Evolutionary conservation across 345 rosid species (phyloP), one percentile per base, ranked within the genome.

Genomic region (Moricandia arvensis): DNA sequence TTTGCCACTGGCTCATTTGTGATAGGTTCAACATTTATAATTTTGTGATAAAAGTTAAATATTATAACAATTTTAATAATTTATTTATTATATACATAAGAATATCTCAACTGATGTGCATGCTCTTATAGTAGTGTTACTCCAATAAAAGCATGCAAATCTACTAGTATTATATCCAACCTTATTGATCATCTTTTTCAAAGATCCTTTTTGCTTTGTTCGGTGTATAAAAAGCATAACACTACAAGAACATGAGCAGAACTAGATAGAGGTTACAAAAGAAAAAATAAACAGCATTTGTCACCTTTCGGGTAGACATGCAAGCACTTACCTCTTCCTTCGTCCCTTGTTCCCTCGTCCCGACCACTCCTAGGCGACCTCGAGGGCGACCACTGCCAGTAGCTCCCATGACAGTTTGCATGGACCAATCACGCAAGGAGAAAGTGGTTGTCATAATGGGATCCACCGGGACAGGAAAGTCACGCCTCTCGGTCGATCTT

Each of bases 391-490:
- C 43, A 33, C 8, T 15, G 18, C 54, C 80, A 6, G 59, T 47
- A 5, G 26, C 12, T 63, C 75, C 66, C 21, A 70, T 63, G 80
- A 64, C 76, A 8, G 30, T 78, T 30, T 72, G 76, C 73, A 78
- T 78, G 68, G 47, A 49, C 17, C 60, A 67, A 8, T 47, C 54
- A 53, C 38, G 10, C 30, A 86, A 82, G 67, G 87, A 88, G 16
- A 93, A 89, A 86, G 83, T 88, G 24, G 81, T 93, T 61, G 77
- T 89, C 64, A 61, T 89, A 55, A 61, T 91, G 86, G 98, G 98
- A 27, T 89, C 88, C 4, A 93, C 98, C 0, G 98, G 97, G 21
- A 76, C 91, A 0, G 96, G 98, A 12, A 93, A 93, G 62, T 91
- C 98, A 9, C 81, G 88, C 3, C 94, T 93, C 38, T 93, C 98